A percentile compares a stretch with the other conserved stretches of the same genome.
Conservation (phyloP, 2,329 filamentous ascomycete genomes). For the Colletotrichum aenigma region DNA sequence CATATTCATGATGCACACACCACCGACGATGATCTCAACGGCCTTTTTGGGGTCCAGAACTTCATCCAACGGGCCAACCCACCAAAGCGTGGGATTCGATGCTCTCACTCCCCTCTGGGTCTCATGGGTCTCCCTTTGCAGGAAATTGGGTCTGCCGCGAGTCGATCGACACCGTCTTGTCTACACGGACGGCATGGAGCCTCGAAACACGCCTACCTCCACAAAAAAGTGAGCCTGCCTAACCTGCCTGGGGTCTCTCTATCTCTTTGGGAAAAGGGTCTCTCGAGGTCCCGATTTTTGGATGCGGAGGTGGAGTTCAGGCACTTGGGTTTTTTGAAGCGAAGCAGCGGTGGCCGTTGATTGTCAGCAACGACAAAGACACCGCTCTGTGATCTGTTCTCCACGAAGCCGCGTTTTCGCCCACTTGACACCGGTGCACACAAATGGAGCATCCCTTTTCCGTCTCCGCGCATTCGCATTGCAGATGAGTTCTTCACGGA, state of each 20-base stretch:
- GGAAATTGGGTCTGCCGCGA: not conserved
- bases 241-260: not conserved
- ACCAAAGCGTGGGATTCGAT: not conserved
- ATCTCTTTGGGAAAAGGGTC: not conserved
- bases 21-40: not conserved
- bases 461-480: not conserved
- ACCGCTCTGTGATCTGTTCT: not conserved
- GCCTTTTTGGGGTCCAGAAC: not conserved
- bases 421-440: not conserved
- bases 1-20: not conserved
- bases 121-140: not conserved
- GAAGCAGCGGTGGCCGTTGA: not conserved
- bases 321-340: not conserved
- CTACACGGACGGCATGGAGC: not conserved
- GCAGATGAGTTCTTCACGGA: not conserved
- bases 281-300: not conserved
- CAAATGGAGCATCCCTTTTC: not conserved
- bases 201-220: not conserved
- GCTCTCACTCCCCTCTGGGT: not conserved
- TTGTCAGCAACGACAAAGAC: not conserved
- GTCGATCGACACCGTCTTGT: not conserved
- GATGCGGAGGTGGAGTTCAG: constrained; percentile 1
- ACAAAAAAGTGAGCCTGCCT: not conserved
- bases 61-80: not conserved
- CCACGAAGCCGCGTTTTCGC: not conserved